Percentiles rank a stretch among this genome's conserved stretches.
phyloP scores from a whole-genome alignment of 306 rosid genomes.

The Spatholobus suberectus region DNA sequence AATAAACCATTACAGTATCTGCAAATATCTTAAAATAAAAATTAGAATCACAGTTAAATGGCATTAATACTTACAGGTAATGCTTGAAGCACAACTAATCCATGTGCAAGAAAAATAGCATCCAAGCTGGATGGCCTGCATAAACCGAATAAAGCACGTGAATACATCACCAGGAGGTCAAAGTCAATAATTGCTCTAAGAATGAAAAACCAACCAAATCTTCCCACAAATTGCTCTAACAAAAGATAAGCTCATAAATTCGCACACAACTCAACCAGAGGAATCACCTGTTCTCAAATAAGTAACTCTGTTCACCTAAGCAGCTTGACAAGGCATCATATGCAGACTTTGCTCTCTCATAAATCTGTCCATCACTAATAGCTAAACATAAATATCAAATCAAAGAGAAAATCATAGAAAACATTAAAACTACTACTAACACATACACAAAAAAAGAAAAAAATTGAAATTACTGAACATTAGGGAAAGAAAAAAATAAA shows the following conservation, averaged over 20 bases:
- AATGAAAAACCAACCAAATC: slow-evolving; percentile 15
- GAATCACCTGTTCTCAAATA: slow-evolving; percentile 76
- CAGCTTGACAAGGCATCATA: slow-evolving; percentile 73
- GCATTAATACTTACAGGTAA: slow-evolving; percentile 79
- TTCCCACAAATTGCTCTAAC: neutral
- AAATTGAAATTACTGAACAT: neutral
- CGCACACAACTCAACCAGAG: slow-evolving; percentile 28
- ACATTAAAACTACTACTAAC: neutral
- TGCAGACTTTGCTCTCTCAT: slow-evolving; percentile 70
- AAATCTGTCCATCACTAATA: slow-evolving; percentile 68
- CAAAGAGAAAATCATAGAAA: slow-evolving; percentile 37
- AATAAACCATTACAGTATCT: neutral
- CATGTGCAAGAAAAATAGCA: slow-evolving; percentile 87
- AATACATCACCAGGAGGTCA: slow-evolving; percentile 26
- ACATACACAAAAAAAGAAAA: neutral
- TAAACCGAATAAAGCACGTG: slow-evolving; percentile 36
- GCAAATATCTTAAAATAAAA: neutral
- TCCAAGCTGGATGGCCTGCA: slow-evolving; percentile 94
- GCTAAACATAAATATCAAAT: slow-evolving; percentile 33
- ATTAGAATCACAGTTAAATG: neutral
- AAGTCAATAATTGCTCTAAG: slow-evolving; percentile 7
- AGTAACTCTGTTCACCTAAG: slow-evolving; percentile 73
- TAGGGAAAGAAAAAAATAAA: slow-evolving; percentile 7
- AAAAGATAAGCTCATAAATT: neutral
- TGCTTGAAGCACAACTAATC: slow-evolving; percentile 73